phyloP scores from a whole-genome alignment of 2,329 filamentous ascomycete species.

The Sarocladium kiliense region DNA sequence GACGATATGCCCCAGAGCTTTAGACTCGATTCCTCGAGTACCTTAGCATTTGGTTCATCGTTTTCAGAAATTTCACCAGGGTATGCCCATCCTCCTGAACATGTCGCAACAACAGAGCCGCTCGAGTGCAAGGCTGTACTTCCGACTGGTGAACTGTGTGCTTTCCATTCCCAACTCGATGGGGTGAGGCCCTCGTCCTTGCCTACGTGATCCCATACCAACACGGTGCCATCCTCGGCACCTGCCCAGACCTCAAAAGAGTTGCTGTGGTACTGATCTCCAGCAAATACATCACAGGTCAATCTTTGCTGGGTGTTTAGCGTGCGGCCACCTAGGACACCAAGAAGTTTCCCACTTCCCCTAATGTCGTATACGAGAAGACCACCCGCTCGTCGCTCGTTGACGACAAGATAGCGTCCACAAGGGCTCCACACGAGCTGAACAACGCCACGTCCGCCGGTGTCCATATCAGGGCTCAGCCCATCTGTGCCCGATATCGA shows the following conservation, averaged over 20 bases:
- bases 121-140: conserved; percentile 46
- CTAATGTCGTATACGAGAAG: conserved; percentile 60
- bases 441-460: conserved; percentile 58
- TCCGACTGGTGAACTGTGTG: conserved; percentile 42
- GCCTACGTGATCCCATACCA: conserved; percentile 55
- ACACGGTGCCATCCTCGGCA: conserved; percentile 46
- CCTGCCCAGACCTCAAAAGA: conserved; percentile 62
- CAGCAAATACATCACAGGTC: conserved; percentile 48
- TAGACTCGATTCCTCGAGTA: conserved; percentile 17
- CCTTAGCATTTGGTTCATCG: neutral
- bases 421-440: conserved; percentile 59
- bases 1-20: conserved; percentile 17
- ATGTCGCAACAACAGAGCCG: conserved; percentile 52
- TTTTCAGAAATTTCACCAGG: conserved; percentile 11
- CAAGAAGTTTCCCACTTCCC: conserved; percentile 51
- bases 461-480: conserved; percentile 24
- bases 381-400: conserved; percentile 51
- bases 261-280: conserved; percentile 18
- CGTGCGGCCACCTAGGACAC: conserved; percentile 44
- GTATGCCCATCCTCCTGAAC: conserved; percentile 48
- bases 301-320: conserved; percentile 52
- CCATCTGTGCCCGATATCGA: conserved; percentile 51
- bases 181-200: conserved; percentile 33
- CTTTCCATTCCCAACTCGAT: conserved; percentile 45
- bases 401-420: conserved; percentile 57